Conservation (phyloP, 768 basidiomycete genomes). For the Crucibulum laeve region DNA sequence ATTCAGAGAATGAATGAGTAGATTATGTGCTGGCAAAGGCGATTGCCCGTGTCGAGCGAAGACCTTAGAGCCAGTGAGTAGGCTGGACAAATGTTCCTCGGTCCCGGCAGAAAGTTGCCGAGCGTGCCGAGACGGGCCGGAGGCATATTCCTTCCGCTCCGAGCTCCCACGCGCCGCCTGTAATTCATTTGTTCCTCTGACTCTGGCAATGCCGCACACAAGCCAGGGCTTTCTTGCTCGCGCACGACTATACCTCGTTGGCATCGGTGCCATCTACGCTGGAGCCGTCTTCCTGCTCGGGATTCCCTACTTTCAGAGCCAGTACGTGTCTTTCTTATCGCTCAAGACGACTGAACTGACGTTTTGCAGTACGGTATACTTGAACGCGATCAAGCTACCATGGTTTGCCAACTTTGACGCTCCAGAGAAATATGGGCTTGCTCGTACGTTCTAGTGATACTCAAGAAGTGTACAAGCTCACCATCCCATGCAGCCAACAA, state of each 20-base stretch:
- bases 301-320: conserved; percentile 63
- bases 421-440: conserved; percentile 78
- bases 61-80: too few relatives aligned
- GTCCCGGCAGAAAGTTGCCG: too few relatives aligned
- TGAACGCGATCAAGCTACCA: conserved; percentile 66
- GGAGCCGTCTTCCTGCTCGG: conserved; percentile 46
- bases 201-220: neutral
- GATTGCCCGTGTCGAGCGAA: too few relatives aligned
- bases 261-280: conserved; percentile 51
- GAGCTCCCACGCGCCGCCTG: too few relatives aligned
- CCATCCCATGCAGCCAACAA: conserved; percentile 55
- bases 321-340: conserved; percentile 38
- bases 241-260: conserved; percentile 28
- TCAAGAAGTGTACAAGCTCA: conserved; percentile 5
- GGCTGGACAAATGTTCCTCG: too few relatives aligned
- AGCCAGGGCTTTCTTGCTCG: conserved; percentile 5
- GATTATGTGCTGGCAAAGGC: too few relatives aligned
- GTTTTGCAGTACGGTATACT: conserved; percentile 38
- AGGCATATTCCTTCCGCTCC: too few relatives aligned
- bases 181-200: too few relatives aligned
- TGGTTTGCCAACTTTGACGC: conserved; percentile 54
- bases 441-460: conserved; percentile 52
- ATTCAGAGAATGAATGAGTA: too few relatives aligned
- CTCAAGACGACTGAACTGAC: conserved; percentile 1
- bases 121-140: too few relatives aligned